A percentile compares a stretch with the other conserved stretches of the same genome.
Evolutionary conservation across 176 grass and related monocot genomes (phyloP).

Genomic region (Triticum urartu): DNA sequence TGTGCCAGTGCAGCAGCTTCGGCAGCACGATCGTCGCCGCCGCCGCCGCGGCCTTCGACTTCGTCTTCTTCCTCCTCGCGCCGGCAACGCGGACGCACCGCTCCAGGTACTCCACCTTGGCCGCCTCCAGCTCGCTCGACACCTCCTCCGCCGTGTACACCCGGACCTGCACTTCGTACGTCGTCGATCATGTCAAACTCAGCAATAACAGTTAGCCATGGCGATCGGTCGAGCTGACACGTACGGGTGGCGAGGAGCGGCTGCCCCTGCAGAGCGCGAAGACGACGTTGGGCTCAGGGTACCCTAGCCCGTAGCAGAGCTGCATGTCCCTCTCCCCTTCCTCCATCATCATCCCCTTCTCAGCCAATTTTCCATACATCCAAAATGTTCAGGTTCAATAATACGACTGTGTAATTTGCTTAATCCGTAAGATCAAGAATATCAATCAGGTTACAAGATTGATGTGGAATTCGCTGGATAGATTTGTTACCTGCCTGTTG

Average conservation of each 20-base stretch:
- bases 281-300: conserved; percentile 88
- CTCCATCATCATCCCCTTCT: conserved; percentile 50
- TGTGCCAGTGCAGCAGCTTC: conserved; percentile 90
- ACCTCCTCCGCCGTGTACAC: conserved; percentile 85
- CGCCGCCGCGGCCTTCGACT: neutral
- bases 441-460: neutral
- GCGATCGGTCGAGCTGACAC: neutral
- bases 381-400: neutral
- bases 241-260: conserved; percentile 79
- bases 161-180: conserved; percentile 50
- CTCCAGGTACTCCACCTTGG: conserved; percentile 86
- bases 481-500: conserved; percentile 38
- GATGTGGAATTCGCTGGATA: neutral
- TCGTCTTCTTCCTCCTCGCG: conserved; percentile 41
- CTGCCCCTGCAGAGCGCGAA: conserved; percentile 95
- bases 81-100: conserved; percentile 43
- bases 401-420: neutral
- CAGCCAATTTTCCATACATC: neutral
- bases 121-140: conserved; percentile 71
- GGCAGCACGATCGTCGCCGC: conserved; percentile 28
- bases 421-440: neutral
- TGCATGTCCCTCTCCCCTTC: conserved; percentile 47
- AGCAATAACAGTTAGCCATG: neutral
- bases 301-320: conserved; percentile 65
- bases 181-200: neutral